Evolutionary conservation across 2,329 filamentous ascomycete genomes (phyloP).

Genomic region (Teratosphaeria pseudoeucalypti): DNA sequence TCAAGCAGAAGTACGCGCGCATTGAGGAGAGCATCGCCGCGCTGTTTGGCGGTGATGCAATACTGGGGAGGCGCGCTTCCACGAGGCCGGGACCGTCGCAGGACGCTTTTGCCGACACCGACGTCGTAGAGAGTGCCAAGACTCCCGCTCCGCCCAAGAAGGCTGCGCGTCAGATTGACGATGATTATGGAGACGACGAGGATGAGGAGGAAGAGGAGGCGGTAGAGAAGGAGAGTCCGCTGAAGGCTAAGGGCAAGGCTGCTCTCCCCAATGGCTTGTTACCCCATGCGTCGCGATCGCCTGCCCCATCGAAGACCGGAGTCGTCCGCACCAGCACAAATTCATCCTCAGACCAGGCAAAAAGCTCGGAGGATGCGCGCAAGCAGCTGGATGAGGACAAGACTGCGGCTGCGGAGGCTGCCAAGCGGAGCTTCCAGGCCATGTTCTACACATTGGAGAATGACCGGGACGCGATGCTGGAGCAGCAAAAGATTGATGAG

Average conservation of each 20-base stretch:
- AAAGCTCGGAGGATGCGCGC: slow-evolving; percentile 75
- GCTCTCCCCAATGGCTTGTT: slow-evolving; percentile 47
- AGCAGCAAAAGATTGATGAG: slow-evolving; percentile 93
- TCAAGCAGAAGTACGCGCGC: slow-evolving; percentile 66
- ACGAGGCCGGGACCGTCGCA: slow-evolving; percentile 4
- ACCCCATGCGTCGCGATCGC: slow-evolving; percentile 58
- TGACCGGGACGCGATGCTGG: slow-evolving; percentile 90
- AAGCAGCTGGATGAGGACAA: slow-evolving; percentile 89
- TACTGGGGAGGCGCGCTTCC: slow-evolving; percentile 18
- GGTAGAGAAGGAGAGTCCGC: slow-evolving; percentile 35
- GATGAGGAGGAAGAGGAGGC: slow-evolving; percentile 42
- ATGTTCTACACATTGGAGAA: slow-evolving; percentile 93
- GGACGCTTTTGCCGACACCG: slow-evolving; percentile 8
- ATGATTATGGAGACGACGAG: slow-evolving; percentile 79
- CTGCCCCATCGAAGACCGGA: slow-evolving; percentile 51
- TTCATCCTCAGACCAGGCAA: slow-evolving; percentile 46
- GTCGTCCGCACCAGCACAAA: slow-evolving; percentile 48
- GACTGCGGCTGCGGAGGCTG: slow-evolving; percentile 79
- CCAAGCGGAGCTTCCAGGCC: slow-evolving; percentile 81
- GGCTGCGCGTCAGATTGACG: slow-evolving; percentile 60
- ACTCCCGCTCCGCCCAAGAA: slow-evolving; percentile 53
- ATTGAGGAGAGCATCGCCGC: slow-evolving; percentile 66
- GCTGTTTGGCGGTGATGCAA: slow-evolving; percentile 51
- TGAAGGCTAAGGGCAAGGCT: slow-evolving; percentile 44
- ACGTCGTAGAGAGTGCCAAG: slow-evolving; percentile 31